Conservation (phyloP, 768 basidiomycete species). For the Phlebiopsis flavidoalba region DNA sequence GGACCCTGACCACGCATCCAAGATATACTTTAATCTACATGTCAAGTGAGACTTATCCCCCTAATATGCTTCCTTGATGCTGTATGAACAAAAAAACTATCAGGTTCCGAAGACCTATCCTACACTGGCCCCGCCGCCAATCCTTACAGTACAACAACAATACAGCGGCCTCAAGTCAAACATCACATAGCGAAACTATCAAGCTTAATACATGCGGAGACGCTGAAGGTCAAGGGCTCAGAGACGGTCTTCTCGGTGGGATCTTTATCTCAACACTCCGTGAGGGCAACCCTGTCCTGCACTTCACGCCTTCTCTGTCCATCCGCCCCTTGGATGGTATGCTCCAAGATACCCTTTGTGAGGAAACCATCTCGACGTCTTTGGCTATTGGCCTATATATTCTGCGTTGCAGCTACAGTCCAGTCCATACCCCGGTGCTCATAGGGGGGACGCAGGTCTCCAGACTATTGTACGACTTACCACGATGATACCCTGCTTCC, state of each 20-base stretch:
- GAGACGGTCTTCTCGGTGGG: slow-evolving; percentile 79
- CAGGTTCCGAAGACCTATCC: slow-evolving; percentile 82
- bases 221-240: slow-evolving; percentile 56
- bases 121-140: slow-evolving; percentile 57
- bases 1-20: slow-evolving; percentile 46
- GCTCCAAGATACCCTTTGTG: neutral
- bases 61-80: neutral
- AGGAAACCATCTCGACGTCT: too few relatives aligned
- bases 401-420: too few relatives aligned
- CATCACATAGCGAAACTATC: slow-evolving; percentile 54
- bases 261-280: neutral
- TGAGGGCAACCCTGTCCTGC: neutral
- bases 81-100: neutral
- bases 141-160: slow-evolving; percentile 64
- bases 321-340: neutral
- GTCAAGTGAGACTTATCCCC: slow-evolving; percentile 48
- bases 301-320: neutral
- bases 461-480: too few relatives aligned
- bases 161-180: slow-evolving; percentile 49
- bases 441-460: too few relatives aligned
- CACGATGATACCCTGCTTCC: neutral
- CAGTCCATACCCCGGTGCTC: too few relatives aligned
- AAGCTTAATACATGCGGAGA: slow-evolving; percentile 59
- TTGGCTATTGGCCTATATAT: too few relatives aligned
- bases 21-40: slow-evolving; percentile 62